phyloP scores from a whole-genome alignment of 2,329 filamentous ascomycete genomes.

The Colletotrichum horii region DNA sequence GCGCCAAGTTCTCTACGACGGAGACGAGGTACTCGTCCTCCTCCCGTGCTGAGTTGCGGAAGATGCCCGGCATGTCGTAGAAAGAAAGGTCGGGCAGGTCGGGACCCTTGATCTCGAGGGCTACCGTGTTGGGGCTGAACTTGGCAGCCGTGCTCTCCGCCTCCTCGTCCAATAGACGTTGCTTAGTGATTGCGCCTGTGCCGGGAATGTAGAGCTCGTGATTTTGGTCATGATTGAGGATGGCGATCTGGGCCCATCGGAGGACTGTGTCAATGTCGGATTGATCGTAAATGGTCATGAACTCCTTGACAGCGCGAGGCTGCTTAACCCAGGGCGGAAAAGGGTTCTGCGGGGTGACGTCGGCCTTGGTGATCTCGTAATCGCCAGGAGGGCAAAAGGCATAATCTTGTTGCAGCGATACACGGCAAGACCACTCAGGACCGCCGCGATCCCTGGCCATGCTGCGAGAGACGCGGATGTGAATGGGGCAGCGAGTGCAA shows the following conservation, averaged over 20 bases:
- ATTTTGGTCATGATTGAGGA: constrained; percentile 69
- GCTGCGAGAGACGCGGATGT: constrained; percentile 71
- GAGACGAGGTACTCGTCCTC: constrained; percentile 72
- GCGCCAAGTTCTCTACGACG: constrained; percentile 74
- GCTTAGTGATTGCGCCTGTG: constrained; percentile 43
- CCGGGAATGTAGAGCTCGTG: constrained; percentile 60
- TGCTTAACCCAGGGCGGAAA: constrained; percentile 71
- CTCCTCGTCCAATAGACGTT: constrained; percentile 38
- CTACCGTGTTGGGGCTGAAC: constrained; percentile 84
- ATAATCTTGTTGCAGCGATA: constrained; percentile 72
- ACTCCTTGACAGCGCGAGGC: constrained; percentile 55
- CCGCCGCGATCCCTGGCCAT: constrained; percentile 27
- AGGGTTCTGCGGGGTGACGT: constrained; percentile 54
- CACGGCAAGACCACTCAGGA: constrained; percentile 68
- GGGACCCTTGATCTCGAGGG: constrained; percentile 76
- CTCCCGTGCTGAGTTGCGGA: constrained; percentile 69
- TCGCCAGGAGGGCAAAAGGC: constrained; percentile 50
- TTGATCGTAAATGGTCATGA: constrained; percentile 68
- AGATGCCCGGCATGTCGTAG: constrained; percentile 85
- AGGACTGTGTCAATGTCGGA: constrained; percentile 70
- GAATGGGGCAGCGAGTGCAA: constrained; percentile 82
- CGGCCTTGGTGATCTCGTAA: constrained; percentile 44
- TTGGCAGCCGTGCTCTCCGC: constrained; percentile 59
- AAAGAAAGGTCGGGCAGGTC: constrained; percentile 78
- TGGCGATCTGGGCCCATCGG: constrained; percentile 77